Evolutionary conservation across 164 flowering plant species (phyloP), one percentile per base, ranked within the genome.

Genomic region (Paratinospora sagittata): DNA sequence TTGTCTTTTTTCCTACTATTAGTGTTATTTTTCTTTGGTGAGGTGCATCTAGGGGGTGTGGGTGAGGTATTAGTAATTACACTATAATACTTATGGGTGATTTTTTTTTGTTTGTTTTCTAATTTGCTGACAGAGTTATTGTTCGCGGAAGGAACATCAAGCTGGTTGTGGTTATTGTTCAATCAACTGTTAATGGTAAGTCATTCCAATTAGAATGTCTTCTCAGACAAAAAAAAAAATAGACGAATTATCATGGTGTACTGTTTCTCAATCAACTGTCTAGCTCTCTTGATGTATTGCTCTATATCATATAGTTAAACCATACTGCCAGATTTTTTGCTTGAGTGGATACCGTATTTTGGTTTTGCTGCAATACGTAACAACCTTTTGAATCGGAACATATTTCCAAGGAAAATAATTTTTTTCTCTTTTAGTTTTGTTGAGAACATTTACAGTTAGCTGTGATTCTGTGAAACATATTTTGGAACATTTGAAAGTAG

Each of bases 101-200:
- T 58, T 41, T 70, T 43, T 69, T 11, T 37, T 66, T 66, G 61
- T n/a, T n/a, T 26, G 57, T 67, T 12, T 52, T 69, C 45, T 16
- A 36, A 27, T 57, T 17, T 63, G 19, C 75, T 72, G 39, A 62
- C 89, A 93, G 97, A 81, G 79, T 83, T 27, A 81, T 80, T 61
- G 78, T 83, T 71, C 87, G 85, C 39, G 87, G 83, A 57, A 86
- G 89, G 84, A 96, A 89, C 78, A 88, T 84, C 83, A 96, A 87
- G 81, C 70, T 91, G 79, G 79, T 87, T 39, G 79, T 92, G 66
- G 82, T 89, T 39, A 82, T 96, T 39, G 88, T 91, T 70, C 90
- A 85, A 65, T 80, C 89, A 36, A 77, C 78, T 74, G 71, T 78
- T 21, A 81, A 78, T 9, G 91, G 98, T 91, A 73, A 73, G 79